phyloP scores from a whole-genome alignment of 495 filamentous ascomycete genomes.

The Penicillium riverlandense region DNA sequence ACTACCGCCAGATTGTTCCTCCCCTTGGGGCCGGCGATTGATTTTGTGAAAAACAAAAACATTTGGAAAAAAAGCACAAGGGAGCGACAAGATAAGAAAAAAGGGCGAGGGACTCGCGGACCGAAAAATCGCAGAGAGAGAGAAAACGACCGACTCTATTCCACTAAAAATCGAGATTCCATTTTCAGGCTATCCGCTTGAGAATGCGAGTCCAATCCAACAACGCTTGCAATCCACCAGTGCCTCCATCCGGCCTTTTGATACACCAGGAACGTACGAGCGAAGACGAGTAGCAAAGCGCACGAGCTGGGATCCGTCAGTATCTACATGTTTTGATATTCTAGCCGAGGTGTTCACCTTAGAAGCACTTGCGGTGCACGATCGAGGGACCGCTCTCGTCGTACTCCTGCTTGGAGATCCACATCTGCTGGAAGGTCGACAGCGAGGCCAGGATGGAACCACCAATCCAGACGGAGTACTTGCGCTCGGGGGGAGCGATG shows the following conservation, averaged over 20 bases:
- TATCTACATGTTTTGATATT: too few species aligned
- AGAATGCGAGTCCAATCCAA: constrained; percentile 44
- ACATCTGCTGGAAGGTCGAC: constrained; percentile 99
- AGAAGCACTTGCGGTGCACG: constrained; percentile 99
- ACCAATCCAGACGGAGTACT: constrained; percentile 99
- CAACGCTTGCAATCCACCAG: constrained; percentile 37
- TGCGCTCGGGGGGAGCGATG: constrained; percentile 69
- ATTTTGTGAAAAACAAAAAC: too few species aligned
- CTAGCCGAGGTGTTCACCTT: constrained; percentile 44
- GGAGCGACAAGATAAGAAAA: neutral
- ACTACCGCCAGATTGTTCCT: neutral
- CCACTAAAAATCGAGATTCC: constrained; percentile 41
- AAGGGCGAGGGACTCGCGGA: neutral
- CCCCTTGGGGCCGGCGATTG: too few species aligned
- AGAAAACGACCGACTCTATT: constrained; percentile 36
- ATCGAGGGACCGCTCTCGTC: constrained; percentile 99
- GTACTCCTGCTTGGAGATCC: constrained; percentile 99
- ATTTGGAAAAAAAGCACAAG: too few species aligned
- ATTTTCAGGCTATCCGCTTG: constrained; percentile 42
- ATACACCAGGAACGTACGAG: constrained; percentile 45
- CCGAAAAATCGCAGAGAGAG: neutral
- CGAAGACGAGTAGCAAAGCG: constrained; percentile 27
- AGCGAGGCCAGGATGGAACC: constrained; percentile 98
- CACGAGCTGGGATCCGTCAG: too few species aligned
- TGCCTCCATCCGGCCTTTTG: constrained; percentile 41